Base-by-base conservation (phyloP, 169 alveolate genomes). In the Cytauxzoon felis region DNA sequence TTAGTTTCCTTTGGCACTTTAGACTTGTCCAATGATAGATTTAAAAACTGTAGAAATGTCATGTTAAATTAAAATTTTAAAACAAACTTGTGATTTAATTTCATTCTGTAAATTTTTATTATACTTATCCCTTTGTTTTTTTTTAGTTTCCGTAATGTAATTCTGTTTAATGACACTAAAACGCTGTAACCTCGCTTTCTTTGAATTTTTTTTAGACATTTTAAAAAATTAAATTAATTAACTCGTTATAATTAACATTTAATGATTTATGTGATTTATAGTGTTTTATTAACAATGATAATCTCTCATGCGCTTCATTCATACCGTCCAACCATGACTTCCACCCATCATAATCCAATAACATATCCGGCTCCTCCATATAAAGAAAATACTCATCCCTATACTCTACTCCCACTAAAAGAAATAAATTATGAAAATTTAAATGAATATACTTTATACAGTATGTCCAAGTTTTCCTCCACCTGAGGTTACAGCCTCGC, bases 331-430 rank as follows among this genome's bases (percentile, higher is more conserved):
- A 50, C 82, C 82, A 72, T 32, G 32, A 75, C 78, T 63, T 59
- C 82, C 82, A 72, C 18, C 43, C 33, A 4, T 67, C n/a, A 47
- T 72, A 72, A 27, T 41, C 36, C 0, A 50, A 36, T 61, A 72
- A 72, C 82, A 72, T 72, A 41, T 72, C 82, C 3, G 82, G 82
- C 50, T 72, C 82, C 30, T 72, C 27, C 9, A 72, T 57, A 57
- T 72, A 72, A 21, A 72, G 67, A 32, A 72, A 72, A 47, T 61
- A 72, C 62, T 72, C 82, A 13, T 72, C 76, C 1, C 40, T 69
- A 69, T 9, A 18, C 36, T 38, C 21, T 16, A 32, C 40, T 23
- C 3, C 1, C 24, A 65, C 76, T 64, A 36, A 24, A 26, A 24
- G 1, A 13, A 1, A 8, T n/a, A 38, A 13, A 13, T 38, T 13